Conservation (phyloP, 202 grass and related monocot species). For the Dendrocalamus latiflorus region DNA sequence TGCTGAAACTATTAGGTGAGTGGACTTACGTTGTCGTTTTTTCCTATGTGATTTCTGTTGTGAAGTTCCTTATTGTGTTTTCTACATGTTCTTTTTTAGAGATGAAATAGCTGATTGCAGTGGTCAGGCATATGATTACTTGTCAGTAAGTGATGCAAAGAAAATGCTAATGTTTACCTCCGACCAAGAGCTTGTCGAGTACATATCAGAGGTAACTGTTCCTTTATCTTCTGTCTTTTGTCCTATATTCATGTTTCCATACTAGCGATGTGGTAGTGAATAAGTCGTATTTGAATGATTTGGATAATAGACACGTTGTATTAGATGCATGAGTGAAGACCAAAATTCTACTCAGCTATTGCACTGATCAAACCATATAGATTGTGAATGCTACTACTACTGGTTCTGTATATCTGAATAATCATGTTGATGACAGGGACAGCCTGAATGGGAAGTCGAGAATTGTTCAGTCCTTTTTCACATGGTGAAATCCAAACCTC, state of each 20-base stretch:
- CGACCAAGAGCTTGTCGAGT: too few species aligned
- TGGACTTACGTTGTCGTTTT: neutral
- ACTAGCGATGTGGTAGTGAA: neutral
- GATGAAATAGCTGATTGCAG: constrained; percentile 82
- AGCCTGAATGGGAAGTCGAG: constrained; percentile 67
- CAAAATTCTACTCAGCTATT: too few species aligned
- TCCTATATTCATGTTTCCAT: too few species aligned
- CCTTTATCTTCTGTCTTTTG: too few species aligned
- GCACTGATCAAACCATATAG: too few species aligned
- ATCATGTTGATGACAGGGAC: constrained; percentile 43
- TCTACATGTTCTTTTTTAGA: constrained; percentile 26
- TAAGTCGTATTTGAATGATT: neutral
- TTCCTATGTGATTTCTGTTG: neutral
- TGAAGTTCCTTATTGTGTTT: constrained; percentile 17
- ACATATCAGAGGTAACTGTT: too few species aligned
- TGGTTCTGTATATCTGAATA: neutral
- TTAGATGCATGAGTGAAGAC: too few species aligned
- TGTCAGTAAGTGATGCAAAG: constrained; percentile 49
- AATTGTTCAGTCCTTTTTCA: constrained; percentile 53
- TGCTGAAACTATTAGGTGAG: constrained; percentile 57
- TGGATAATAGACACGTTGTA: too few species aligned
- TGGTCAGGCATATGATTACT: constrained; percentile 70
- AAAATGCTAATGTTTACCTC: too few species aligned
- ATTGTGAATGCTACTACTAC: too few species aligned
- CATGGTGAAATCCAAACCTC: constrained; percentile 61